Evolutionary conservation across 768 basidiomycete genomes (phyloP).

Genomic region (Harrya chromipes): DNA sequence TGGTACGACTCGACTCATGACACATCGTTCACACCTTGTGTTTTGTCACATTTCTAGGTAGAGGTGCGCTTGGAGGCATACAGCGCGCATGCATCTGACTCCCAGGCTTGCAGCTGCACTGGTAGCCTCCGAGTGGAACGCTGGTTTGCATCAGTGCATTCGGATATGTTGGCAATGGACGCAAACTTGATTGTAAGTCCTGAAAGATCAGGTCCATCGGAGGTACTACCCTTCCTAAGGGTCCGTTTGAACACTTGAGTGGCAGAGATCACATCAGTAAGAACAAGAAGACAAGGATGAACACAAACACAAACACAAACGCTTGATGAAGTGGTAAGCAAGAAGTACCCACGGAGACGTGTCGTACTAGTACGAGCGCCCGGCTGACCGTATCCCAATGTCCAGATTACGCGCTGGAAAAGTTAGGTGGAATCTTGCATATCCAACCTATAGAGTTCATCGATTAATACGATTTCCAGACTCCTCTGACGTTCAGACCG

Average conservation of each 20-base stretch:
- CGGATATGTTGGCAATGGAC: background rate
- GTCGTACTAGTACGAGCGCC: background rate
- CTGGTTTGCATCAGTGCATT: background rate
- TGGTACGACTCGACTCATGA: no score
- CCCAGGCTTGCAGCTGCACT: no score
- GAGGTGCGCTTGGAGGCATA: no score
- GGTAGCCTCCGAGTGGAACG: no score
- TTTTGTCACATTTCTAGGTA: no score
- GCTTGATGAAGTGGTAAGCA: slow-evolving; percentile 22
- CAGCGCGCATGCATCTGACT: no score
- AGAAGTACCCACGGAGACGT: background rate
- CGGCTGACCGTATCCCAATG: background rate
- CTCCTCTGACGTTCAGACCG: slow-evolving; percentile 15
- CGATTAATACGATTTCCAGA: slow-evolving; percentile 6
- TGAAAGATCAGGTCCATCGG: background rate
- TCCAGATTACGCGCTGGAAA: slow-evolving; percentile 22
- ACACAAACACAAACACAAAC: background rate
- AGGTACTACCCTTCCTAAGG: background rate
- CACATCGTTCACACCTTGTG: no score
- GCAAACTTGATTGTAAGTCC: background rate
- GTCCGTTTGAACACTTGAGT: background rate
- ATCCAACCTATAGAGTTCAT: background rate
- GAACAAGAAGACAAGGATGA: background rate
- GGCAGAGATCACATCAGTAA: background rate
- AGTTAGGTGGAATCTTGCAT: slow-evolving; percentile 6